Base-by-base conservation (phyloP, 139 green algal genomes). In the Coelastrella sp. region DNA sequence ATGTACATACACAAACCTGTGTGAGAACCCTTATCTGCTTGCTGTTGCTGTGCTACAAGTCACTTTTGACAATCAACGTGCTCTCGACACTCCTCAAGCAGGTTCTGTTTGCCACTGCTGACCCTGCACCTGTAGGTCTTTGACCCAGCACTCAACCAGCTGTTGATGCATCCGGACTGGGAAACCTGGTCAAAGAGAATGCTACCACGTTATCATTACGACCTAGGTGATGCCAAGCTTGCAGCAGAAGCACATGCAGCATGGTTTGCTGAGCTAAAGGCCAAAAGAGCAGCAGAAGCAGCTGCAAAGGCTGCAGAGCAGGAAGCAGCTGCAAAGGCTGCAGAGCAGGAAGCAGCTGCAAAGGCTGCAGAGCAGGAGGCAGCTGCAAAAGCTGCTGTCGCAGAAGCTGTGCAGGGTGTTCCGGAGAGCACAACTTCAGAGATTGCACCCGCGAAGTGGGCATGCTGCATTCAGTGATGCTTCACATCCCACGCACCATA, bases 151-250 rank as follows among this genome's bases (percentile, higher is more conserved):
- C 25, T 86, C 7, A 81, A 86, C 17, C 7, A 81, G 27, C 68
- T 86, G 68, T 68, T 86, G 37, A 35, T 59, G 50, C 81, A 86
- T 63, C 81, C 81, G 1, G 81, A 86, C 53, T 86, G 81, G 81
- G 81, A 80, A 3, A 45, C 38, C 6, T 86, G 81, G 81, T 69
- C 45, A 23, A 11, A 27, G 25, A 71, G 50, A 50, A 23, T 72
- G 51, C 51, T 86, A 53, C 68, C 68, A 5, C 81, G 81, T 0
- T 81, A 75, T 37, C 27, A 50, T 21, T 86, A 86, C 35, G 32
- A 45, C 2, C 13, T 38, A 0, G 68, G 81, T 11, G 63, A 40
- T 0, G 48, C 53, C 0, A 27, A 43, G 25, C 19, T 11, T 32
- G 50, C 51, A 23, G 40, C 79, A 0, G 37, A 57, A n/a, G 13